Percentiles rank a stretch among this genome's conserved stretches.
These are phyloP conservation scores for Sarocladium strictum DNA, from an alignment of 2,329 filamentous ascomycete genomes.

Conservation along the genomic window DNA sequence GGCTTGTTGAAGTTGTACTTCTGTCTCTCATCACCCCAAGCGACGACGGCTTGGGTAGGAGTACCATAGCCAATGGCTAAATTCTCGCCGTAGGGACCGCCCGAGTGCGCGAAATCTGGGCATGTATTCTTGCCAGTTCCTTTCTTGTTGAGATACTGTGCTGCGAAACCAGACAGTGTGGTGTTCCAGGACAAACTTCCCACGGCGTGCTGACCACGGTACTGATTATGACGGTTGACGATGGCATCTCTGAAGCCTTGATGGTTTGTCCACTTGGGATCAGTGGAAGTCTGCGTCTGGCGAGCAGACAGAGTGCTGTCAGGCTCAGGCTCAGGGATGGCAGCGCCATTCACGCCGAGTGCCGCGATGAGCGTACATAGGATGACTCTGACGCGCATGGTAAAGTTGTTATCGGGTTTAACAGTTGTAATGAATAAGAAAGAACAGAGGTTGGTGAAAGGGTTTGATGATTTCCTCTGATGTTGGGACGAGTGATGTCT, in stretches of 20 bases:
- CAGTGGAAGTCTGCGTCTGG: conserved; percentile 19
- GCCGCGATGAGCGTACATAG: neutral
- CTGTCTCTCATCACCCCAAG: conserved; percentile 14
- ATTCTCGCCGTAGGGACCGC: conserved; percentile 68
- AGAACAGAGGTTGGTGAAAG: neutral
- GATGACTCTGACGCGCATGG: conserved; percentile 1
- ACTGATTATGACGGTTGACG: conserved; percentile 60
- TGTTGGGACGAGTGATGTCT: too few relatives aligned
- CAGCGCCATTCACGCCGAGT: neutral
- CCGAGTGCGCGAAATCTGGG: conserved; percentile 45
- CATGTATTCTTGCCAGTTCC: conserved; percentile 24
- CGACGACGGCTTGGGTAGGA: conserved; percentile 38
- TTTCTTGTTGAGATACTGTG: conserved; percentile 36
- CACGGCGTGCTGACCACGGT: conserved; percentile 58
- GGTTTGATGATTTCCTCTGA: too few relatives aligned
- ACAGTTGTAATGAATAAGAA: neutral
- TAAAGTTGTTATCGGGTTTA: neutral
- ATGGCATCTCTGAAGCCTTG: conserved; percentile 43
- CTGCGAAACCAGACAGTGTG: conserved; percentile 52
- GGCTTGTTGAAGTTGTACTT: conserved; percentile 13
- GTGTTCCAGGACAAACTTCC: conserved; percentile 56
- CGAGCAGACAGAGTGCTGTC: neutral
- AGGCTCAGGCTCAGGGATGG: neutral
- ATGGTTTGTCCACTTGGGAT: conserved; percentile 24
- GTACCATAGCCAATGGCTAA: conserved; percentile 62